These are phyloP conservation scores for Lasiosphaeria ovina DNA, from an alignment of 495 filamentous ascomycete species.

Conservation along the genomic window DNA sequence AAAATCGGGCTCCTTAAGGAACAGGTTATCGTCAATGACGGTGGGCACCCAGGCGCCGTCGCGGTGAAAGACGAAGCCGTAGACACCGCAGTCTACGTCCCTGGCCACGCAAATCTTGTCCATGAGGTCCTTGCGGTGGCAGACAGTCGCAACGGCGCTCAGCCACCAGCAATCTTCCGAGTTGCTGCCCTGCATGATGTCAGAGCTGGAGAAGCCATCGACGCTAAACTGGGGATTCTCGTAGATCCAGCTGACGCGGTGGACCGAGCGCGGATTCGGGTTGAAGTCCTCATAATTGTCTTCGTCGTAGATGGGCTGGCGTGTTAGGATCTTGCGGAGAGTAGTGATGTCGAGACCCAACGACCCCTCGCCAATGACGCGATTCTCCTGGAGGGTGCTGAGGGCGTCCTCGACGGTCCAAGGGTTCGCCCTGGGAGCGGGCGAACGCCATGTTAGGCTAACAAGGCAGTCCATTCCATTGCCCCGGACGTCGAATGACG, in stretches of 20 bases:
- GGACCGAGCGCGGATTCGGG: conserved; percentile 35
- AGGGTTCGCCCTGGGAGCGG: conserved; percentile 4
- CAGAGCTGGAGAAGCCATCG: conserved; percentile 63
- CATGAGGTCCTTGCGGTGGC: conserved; percentile 63
- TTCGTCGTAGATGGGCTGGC: conserved; percentile 33
- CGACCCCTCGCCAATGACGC: conserved; percentile 38
- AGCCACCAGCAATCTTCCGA: conserved; percentile 78
- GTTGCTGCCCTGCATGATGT: conserved; percentile 23
- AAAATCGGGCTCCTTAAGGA: conserved; percentile 20
- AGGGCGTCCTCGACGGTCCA: conserved; percentile 9
- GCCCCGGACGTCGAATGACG: conserved; percentile 68
- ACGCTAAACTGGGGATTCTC: conserved; percentile 67
- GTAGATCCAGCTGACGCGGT: conserved; percentile 57
- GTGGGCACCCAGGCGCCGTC: conserved; percentile 75
- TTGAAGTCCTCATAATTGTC: conserved; percentile 38
- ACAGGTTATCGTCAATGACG: conserved; percentile 55
- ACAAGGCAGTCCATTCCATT: conserved; percentile 34
- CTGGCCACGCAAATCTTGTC: conserved; percentile 65
- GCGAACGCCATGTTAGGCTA: conserved; percentile 14
- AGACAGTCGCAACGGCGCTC: conserved; percentile 66
- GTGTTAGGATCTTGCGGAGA: conserved; percentile 31
- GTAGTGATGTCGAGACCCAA: conserved; percentile 54
- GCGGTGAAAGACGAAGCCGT: conserved; percentile 76
- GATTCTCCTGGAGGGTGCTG: conserved; percentile 24
- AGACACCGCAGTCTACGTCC: conserved; percentile 69